Percentiles rank a stretch among this genome's conserved stretches.
These are phyloP conservation scores for Iodosphaeria phyllophila DNA, from an alignment of 2,329 filamentous ascomycete species.

Conservation along the genomic window DNA sequence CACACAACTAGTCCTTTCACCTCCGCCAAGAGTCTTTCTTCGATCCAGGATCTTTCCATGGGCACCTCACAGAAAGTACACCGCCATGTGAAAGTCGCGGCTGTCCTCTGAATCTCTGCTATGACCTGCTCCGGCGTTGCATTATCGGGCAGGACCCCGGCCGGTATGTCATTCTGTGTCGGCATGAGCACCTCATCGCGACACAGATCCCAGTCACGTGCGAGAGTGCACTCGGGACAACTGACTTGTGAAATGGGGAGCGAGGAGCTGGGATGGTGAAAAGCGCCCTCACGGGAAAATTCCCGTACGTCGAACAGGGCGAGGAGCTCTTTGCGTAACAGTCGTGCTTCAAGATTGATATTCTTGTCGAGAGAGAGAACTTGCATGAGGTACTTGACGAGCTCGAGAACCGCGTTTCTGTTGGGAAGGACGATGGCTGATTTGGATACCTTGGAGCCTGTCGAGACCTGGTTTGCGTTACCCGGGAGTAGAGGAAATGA, in stretches of 20 bases:
- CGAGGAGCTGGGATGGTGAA: conserved; percentile 65
- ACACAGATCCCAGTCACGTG: conserved; percentile 79
- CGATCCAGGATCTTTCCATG: conserved; percentile 62
- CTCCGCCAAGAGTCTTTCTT: conserved; percentile 62
- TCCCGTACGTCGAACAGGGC: conserved; percentile 86
- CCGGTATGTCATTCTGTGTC: conserved; percentile 4
- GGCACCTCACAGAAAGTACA: conserved; percentile 61
- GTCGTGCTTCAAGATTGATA: conserved; percentile 70
- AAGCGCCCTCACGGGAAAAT: conserved; percentile 75
- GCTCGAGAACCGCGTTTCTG: conserved; percentile 64
- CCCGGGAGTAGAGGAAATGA: conserved; percentile 66
- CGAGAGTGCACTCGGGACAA: conserved; percentile 79
- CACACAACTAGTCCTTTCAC: conserved; percentile 58
- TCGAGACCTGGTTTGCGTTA: conserved; percentile 36
- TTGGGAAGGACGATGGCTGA: conserved; percentile 10
- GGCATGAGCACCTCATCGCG: conserved; percentile 69
- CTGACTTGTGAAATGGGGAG: conserved; percentile 59
- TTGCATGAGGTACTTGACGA: conserved; percentile 87
- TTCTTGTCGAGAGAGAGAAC: conserved; percentile 81
- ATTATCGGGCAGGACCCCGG: conserved; percentile 3
- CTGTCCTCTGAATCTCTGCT: conserved; percentile 8
- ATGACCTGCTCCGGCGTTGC: conserved; percentile 2
- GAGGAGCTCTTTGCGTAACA: conserved; percentile 77
- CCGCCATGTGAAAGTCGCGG: conserved; percentile 38
- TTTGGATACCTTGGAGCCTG: conserved; percentile 6